A percentile compares a stretch with the other conserved stretches of the same genome.
Conservation (phyloP, 2,329 filamentous ascomycete genomes). For the Verruconis gallopava region DNA sequence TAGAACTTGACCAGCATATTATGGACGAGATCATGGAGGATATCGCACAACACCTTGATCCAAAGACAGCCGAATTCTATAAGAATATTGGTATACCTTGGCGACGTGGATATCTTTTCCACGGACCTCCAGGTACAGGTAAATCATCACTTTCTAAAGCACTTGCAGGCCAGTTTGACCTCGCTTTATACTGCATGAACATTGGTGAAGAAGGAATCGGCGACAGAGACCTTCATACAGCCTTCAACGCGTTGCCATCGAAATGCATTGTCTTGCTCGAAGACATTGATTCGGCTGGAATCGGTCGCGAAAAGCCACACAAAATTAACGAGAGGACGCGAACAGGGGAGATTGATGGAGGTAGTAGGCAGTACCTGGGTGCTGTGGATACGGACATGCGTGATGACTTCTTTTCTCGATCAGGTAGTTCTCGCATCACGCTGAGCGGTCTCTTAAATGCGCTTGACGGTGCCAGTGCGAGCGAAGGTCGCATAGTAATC, state of each 20-base stretch:
- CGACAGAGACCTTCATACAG: slow-evolving; percentile 44
- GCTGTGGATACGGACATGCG: background rate
- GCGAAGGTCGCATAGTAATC: slow-evolving; percentile 17
- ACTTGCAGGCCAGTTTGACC: slow-evolving; percentile 33
- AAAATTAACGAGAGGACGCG: background rate
- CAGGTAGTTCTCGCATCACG: background rate
- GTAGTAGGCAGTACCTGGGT: background rate
- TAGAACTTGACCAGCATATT: slow-evolving; percentile 4
- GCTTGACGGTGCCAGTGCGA: slow-evolving; percentile 15
- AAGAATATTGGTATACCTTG: slow-evolving; percentile 75
- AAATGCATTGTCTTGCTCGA: slow-evolving; percentile 29
- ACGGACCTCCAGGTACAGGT: slow-evolving; percentile 69
- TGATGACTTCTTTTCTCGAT: no score
- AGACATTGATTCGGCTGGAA: slow-evolving; percentile 10
- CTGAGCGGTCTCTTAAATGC: slow-evolving; percentile 17
- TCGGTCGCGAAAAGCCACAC: slow-evolving; percentile 3
- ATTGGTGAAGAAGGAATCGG: slow-evolving; percentile 57
- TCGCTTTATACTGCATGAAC: slow-evolving; percentile 33
- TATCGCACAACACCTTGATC: slow-evolving; percentile 40
- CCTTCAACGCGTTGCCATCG: slow-evolving; percentile 52
- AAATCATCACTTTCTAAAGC: slow-evolving; percentile 49
- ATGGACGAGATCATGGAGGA: slow-evolving; percentile 8
- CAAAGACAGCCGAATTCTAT: slow-evolving; percentile 63
- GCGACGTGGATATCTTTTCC: slow-evolving; percentile 65
- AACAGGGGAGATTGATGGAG: background rate